These are phyloP conservation scores for Pyrenochaeta sp. DNA, from an alignment of 2,329 filamentous ascomycete genomes.

Conservation along the genomic window DNA sequence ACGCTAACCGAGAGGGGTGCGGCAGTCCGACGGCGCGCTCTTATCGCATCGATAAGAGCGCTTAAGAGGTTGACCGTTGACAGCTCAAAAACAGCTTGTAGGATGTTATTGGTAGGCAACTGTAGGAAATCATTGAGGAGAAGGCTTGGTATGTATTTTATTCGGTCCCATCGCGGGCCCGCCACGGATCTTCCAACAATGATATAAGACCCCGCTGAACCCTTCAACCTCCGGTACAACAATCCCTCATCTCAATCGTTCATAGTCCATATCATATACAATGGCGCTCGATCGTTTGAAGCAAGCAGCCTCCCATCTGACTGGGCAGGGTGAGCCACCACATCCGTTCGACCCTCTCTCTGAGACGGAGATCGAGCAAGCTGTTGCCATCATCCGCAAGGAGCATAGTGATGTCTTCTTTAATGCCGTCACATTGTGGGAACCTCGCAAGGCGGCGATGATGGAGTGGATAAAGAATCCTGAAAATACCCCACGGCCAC, in stretches of 20 bases:
- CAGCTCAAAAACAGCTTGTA: conserved; percentile 5
- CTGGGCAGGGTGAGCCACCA: conserved; percentile 61
- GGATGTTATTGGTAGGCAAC: conserved; percentile 10
- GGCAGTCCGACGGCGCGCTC: conserved; percentile 12
- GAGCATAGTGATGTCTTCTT: conserved; percentile 77
- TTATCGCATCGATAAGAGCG: conserved; percentile 21
- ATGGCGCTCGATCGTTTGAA: conserved; percentile 72
- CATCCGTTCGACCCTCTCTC: conserved; percentile 84
- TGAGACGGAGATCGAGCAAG: conserved; percentile 74
- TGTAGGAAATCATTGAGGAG: background rate
- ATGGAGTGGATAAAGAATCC: conserved; percentile 77
- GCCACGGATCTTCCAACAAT: conserved; percentile 6
- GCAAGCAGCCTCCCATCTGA: conserved; percentile 69
- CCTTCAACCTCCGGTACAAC: conserved; percentile 10
- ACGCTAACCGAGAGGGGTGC: conserved; percentile 10
- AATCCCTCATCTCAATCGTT: conserved; percentile 11
- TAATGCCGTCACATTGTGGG: conserved; percentile 85
- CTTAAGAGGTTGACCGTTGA: conserved; percentile 6
- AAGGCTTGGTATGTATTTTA: background rate
- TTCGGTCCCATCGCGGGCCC: conserved; percentile 1
- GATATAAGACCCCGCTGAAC: conserved; percentile 33
- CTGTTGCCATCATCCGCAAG: conserved; percentile 73
- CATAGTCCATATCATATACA: conserved; percentile 19
- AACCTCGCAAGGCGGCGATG: conserved; percentile 88
- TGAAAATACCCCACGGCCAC: conserved; percentile 67